Percentiles rank a stretch among this genome's conserved stretches.
phyloP scores from a whole-genome alignment of 2,329 filamentous ascomycete species.

The Ophiostoma perfectum region DNA sequence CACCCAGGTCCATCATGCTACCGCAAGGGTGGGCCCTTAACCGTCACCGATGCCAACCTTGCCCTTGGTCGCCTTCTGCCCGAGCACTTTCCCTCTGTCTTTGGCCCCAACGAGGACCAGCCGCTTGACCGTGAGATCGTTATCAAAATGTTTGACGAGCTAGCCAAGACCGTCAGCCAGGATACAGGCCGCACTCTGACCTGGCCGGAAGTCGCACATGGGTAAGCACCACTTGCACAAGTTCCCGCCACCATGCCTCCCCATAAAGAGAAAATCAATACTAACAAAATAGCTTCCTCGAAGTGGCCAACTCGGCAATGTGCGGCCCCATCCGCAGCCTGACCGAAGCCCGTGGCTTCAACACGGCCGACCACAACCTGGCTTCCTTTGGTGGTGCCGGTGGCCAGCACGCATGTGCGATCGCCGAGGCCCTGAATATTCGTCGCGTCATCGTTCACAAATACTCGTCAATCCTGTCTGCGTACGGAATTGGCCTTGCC shows the following conservation, averaged over 20 bases:
- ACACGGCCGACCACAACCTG: constrained; percentile 78
- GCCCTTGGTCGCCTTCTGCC: constrained; percentile 52
- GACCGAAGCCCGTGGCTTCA: constrained; percentile 88
- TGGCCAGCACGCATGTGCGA: constrained; percentile 83
- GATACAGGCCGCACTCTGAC: constrained; percentile 38
- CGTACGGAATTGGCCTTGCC: constrained; percentile 86
- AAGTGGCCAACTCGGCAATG: constrained; percentile 67
- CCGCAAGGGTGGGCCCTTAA: constrained; percentile 46
- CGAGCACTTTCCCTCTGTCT: constrained; percentile 63
- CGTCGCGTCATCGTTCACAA: constrained; percentile 77
- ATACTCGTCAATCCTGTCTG: constrained; percentile 82
- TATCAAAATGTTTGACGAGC: constrained; percentile 76
- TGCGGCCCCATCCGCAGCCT: constrained; percentile 76
- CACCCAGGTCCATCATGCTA: constrained; percentile 64
- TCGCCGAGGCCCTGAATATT: constrained; percentile 77
- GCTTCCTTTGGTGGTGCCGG: constrained; percentile 90
- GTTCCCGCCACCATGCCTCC: no score
- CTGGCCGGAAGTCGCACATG: constrained; percentile 54
- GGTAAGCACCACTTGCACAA: constrained; percentile 31
- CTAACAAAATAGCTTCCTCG: constrained; percentile 41
- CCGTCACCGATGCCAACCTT: constrained; percentile 59
- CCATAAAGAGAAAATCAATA: no score
- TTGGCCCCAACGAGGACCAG: constrained; percentile 59
- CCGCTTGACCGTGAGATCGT: constrained; percentile 68
- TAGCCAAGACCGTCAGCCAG: constrained; percentile 68